Evolutionary conservation across 176 grass and related monocot species (phyloP), one percentile per base, ranked within the genome.

Genomic region (Oryza coarctata): DNA sequence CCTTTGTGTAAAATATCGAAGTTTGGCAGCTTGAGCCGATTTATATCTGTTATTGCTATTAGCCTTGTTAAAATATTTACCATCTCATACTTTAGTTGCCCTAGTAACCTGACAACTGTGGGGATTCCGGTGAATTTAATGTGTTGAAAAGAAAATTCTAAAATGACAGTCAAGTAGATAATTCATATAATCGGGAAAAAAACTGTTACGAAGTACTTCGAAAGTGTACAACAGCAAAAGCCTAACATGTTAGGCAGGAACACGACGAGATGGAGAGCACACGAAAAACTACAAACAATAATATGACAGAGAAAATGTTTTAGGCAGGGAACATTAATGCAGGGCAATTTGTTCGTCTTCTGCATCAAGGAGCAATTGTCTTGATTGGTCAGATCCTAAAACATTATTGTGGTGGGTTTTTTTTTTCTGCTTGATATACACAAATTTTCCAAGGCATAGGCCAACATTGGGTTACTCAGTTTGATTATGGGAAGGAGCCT

Each of bases 371-470:
- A 35, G 9, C 14, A 39, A 80, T 14, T 75, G 40, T 14, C 17
- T 10, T 79, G 9, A 33, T 13, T 27, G 10, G 55, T 85, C 9
- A 81, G 27, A 82, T 35, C 43, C 55, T 82, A 77, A 72, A 55
- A 64, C 9, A 36, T 58, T 58, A 26, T n/a, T 36, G 38, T 2
- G 38, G 14, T 32, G 30, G 36, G 18, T 49, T 70, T 18, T 36
- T 50, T 11, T 50, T 45, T 45, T 0, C 73, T 25, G 22, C 26
- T 72, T 52, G 55, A 41, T 63, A 65, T 40, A 77, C 71, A 66
- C 27, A 71, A n/a, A 6, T 32, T 39, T 22, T 41, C 33, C 32
- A 20, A 45, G 29, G 25, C 29, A 79, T 32, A 23, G 26, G 26
- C 69, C 36, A 58, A 8, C 6, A 77, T 65, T 65, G 11, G 44